A percentile compares a stretch with the other conserved stretches of the same genome.
phyloP scores from a whole-genome alignment of 202 grass and related monocot genomes.

The Bolboschoenoplectus hybrid region DNA sequence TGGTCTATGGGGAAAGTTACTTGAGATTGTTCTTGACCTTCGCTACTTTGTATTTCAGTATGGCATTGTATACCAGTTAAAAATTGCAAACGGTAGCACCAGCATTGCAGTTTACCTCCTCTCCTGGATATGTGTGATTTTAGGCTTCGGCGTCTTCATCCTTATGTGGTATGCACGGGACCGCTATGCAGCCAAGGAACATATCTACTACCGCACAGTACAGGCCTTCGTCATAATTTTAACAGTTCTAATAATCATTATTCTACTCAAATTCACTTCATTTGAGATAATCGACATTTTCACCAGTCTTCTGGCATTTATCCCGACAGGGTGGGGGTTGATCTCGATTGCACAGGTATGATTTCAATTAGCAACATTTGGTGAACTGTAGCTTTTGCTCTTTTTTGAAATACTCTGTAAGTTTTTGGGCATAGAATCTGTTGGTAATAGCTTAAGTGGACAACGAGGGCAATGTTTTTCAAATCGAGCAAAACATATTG shows the following conservation, averaged over 20 bases:
- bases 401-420: not conserved
- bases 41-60: conserved; percentile 96
- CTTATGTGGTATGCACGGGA: conserved; percentile 71
- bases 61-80: conserved; percentile 92
- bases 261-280: conserved; percentile 70
- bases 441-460: not conserved
- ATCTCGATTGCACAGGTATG: conserved; percentile 77
- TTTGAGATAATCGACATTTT: conserved; percentile 93
- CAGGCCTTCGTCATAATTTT: conserved; percentile 61
- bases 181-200: conserved; percentile 65
- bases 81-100: conserved; percentile 64
- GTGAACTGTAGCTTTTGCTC: not conserved
- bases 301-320: conserved; percentile 86
- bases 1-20: conserved; percentile 92
- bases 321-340: conserved; percentile 95
- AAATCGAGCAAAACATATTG: conserved; percentile 12
- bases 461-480: not conserved
- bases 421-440: not conserved
- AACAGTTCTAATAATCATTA: conserved; percentile 57
- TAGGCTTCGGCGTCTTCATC: conserved; percentile 64
- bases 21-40: conserved; percentile 86
- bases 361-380: not conserved
- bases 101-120: conserved; percentile 89
- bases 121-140: conserved; percentile 86
- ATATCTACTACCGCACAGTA: conserved; percentile 74